Evolutionary conservation across 1,139 yeast genomes (phyloP), one percentile per base, ranked within the genome.

Genomic region (Candida tropicalis): DNA sequence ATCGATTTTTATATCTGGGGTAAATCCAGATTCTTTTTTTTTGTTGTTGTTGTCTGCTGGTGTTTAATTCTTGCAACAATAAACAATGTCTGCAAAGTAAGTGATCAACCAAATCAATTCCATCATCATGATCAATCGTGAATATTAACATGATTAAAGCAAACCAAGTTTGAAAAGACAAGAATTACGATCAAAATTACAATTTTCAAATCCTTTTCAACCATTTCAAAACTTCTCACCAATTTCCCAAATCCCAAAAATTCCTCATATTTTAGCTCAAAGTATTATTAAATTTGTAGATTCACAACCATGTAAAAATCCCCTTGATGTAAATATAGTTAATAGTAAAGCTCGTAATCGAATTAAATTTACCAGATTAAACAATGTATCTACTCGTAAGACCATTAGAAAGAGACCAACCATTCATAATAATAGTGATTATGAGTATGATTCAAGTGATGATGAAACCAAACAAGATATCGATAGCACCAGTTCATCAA

Each of bases 161-260:
- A 44, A 37, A 33, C 45, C 47, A 16, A 44, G 47, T 31, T 18
- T 22, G 3, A 33, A 20, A 16, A 38, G 47, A 26, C 40, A 40
- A 26, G 13, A 35, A 15, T 22, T 44, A 26, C 41, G 45, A n/a
- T 16, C 37, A 15, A 9, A 23, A 4, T 13, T 16, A 15, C 12
- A 32, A 12, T 42, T 42, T 23, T 24, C 5, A 10, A 42, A 42
- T 27, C 23, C 38, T n/a, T 33, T 42, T 15, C 23, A 12, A 12
- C 31, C 43, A 3, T 26, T 39, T 15, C 28, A 17, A 10, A 36
- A 18, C 25, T 18, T 12, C 3, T 35, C 35, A 23, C 22, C 42
- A 35, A 18, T 6, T 25, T 3, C 4, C 16, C 26, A 12, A 20
- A 11, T 17, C 9, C 38, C 38, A n/a, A 11, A 26, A 26, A 4